Evolutionary conservation across 2,329 filamentous ascomycete species (phyloP).

Genomic region (Orbilia brochopaga): DNA sequence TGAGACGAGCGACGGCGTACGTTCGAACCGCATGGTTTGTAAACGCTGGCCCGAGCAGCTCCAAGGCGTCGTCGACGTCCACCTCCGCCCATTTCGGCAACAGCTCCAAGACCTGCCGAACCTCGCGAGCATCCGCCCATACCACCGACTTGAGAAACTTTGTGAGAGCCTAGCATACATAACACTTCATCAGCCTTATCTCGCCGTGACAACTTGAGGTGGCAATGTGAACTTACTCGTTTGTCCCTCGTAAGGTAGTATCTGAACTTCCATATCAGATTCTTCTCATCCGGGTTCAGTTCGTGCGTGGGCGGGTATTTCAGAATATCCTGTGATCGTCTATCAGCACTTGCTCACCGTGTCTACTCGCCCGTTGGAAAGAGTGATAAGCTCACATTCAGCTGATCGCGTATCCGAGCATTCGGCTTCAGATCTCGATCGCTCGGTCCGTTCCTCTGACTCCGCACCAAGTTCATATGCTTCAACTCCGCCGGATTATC

Average conservation of each 20-base stretch:
- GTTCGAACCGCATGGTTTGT: constrained; percentile 85
- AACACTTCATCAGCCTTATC: constrained; percentile 2
- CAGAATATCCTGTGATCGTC: constrained; percentile 88
- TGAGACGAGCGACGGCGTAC: constrained; percentile 88
- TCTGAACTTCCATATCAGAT: constrained; percentile 95
- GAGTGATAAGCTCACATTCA: constrained; percentile 66
- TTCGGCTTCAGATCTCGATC: constrained; percentile 97
- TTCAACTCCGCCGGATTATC: constrained; percentile 97
- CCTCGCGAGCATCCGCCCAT: constrained; percentile 84
- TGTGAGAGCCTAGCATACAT: constrained; percentile 68
- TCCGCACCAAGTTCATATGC: constrained; percentile 87
- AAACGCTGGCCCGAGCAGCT: constrained; percentile 89
- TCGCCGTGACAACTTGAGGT: neutral
- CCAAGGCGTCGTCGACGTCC: constrained; percentile 93
- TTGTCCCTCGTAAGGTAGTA: constrained; percentile 95
- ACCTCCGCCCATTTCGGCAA: constrained; percentile 94
- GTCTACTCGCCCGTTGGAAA: constrained; percentile 95
- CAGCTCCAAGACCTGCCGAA: constrained; percentile 85
- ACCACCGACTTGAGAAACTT: constrained; percentile 98
- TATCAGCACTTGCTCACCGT: too few relatives aligned
- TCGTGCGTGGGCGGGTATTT: constrained; percentile 90
- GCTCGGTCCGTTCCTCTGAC: constrained; percentile 88
- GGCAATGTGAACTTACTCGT: constrained; percentile 57
- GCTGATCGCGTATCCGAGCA: constrained; percentile 89
- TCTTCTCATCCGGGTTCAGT: constrained; percentile 87